Percentiles rank a stretch among this genome's conserved stretches.
phyloP scores from a whole-genome alignment of 1,139 yeast genomes.

The Lodderomyces oxycetoniae region DNA sequence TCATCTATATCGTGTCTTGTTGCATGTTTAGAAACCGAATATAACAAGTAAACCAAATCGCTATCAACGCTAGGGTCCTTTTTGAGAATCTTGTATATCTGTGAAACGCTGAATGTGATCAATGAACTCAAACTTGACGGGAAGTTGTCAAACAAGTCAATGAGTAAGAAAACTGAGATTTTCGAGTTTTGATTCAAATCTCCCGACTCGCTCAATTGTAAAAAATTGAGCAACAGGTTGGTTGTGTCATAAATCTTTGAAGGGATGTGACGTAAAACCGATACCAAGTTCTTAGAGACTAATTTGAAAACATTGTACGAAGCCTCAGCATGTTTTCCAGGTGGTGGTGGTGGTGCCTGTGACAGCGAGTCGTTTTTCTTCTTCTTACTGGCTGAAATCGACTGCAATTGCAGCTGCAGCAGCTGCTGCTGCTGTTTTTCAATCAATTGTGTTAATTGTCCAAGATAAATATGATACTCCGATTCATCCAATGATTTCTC shows the following conservation, averaged over 20 bases:
- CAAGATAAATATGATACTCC: constrained; percentile 17
- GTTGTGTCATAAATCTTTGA: constrained; percentile 39
- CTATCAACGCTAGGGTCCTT: constrained; percentile 27
- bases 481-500: constrained; percentile 11
- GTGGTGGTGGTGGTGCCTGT: constrained; percentile 7
- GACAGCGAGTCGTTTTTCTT: constrained; percentile 11
- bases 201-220: constrained; percentile 20
- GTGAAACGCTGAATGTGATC: constrained; percentile 31
- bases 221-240: constrained; percentile 30
- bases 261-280: constrained; percentile 29
- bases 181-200: constrained; percentile 20
- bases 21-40: constrained; percentile 34
- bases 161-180: constrained; percentile 30
- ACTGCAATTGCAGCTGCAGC: constrained; percentile 2
- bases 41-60: constrained; percentile 31
- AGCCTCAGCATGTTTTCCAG: constrained; percentile 3
- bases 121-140: constrained; percentile 38
- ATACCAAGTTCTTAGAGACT: constrained; percentile 27
- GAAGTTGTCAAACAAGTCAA: constrained; percentile 36
- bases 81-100: constrained; percentile 38
- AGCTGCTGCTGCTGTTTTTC: constrained; percentile 13
- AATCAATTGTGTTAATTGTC: constrained; percentile 17
- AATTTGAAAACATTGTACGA: constrained; percentile 28
- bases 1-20: constrained; percentile 40
- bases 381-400: too few species aligned